Percentiles rank a stretch among this genome's conserved stretches.
These are phyloP conservation scores for Xylaria telfairii DNA, from an alignment of 495 filamentous ascomycete genomes.

Conservation along the genomic window DNA sequence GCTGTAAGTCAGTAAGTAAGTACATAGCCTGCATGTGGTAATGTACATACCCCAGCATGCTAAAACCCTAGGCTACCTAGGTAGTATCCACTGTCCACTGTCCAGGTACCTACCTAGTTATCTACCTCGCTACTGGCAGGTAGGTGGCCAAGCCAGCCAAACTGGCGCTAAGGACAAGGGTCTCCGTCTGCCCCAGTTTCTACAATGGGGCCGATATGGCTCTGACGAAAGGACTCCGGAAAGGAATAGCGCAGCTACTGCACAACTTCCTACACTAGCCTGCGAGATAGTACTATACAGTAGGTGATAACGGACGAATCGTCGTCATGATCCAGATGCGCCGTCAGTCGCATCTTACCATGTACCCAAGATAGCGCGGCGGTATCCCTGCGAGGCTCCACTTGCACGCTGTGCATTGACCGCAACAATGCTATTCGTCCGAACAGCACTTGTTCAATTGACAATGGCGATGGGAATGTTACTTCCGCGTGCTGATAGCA, in stretches of 20 bases:
- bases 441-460: neutral
- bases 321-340: neutral
- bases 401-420: constrained; percentile 2
- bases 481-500: too few relatives aligned
- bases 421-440: constrained; percentile 5
- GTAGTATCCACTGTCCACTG: constrained; percentile 1
- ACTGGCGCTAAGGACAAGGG: neutral
- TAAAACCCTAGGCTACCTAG: neutral
- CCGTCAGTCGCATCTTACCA: constrained; percentile 11
- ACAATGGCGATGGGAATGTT: neutral
- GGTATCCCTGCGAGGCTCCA: neutral
- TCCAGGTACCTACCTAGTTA: neutral
- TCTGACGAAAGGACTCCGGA: constrained; percentile 16
- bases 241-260: constrained; percentile 12
- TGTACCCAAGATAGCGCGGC: neutral
- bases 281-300: neutral
- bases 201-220: neutral
- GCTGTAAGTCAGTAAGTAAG: too few relatives aligned
- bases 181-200: neutral
- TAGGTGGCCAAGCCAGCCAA: neutral
- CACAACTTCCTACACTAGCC: constrained; percentile 10
- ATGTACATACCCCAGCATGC: constrained; percentile 10
- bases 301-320: neutral
- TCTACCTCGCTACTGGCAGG: too few relatives aligned
- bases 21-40: too few relatives aligned